phyloP scores from a whole-genome alignment of 2,329 filamentous ascomycete genomes.

The Exophiala viscosa region DNA sequence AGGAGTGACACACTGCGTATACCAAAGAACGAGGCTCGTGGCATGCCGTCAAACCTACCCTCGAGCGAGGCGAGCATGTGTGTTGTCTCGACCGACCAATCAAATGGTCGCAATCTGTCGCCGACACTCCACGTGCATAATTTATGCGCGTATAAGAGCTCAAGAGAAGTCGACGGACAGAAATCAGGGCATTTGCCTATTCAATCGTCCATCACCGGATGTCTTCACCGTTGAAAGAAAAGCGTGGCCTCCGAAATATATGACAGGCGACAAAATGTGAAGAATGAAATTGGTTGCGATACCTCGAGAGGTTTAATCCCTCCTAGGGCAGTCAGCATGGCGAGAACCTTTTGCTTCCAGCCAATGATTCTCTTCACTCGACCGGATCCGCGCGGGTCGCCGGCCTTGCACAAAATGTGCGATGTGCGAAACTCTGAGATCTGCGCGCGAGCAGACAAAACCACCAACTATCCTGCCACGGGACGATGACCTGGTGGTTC shows the following conservation, averaged over 20 bases:
- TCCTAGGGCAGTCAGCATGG: slow-evolving; percentile 6
- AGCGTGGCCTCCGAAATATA: too few species aligned
- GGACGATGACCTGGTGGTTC: slow-evolving; percentile 4
- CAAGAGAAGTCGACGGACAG: too few species aligned
- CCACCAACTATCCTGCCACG: not conserved
- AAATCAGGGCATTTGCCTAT: too few species aligned
- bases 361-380: slow-evolving; percentile 4
- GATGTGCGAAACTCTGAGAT: slow-evolving; percentile 1
- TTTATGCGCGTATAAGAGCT: not conserved
- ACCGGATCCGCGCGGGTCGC: slow-evolving; percentile 5
- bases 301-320: too few species aligned
- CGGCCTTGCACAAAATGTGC: slow-evolving; percentile 4
- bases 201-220: too few species aligned
- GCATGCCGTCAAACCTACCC: slow-evolving; percentile 3
- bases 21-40: slow-evolving; percentile 13
- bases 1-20: not conserved
- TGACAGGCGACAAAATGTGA: too few species aligned
- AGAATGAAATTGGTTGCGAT: not conserved
- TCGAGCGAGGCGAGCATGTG: not conserved
- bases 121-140: slow-evolving; percentile 7
- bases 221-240: too few species aligned
- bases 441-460: not conserved
- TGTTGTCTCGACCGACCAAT: slow-evolving; percentile 6
- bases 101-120: not conserved
- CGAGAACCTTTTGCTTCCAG: not conserved